Base-by-base conservation (phyloP, 805 yeast species). In the Kazachstania kunashirensis region DNA sequence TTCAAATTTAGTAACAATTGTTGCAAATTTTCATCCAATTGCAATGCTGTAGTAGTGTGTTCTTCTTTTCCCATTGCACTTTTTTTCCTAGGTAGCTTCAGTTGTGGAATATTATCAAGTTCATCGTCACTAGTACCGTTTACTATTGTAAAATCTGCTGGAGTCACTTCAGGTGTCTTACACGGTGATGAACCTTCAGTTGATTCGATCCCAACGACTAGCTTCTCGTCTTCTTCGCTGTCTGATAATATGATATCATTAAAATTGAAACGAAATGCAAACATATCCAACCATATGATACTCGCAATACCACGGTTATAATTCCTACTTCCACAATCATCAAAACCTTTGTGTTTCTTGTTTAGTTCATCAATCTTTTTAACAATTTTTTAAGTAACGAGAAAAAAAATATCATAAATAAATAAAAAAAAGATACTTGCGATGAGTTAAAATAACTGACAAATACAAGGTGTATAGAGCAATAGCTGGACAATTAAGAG, bases 61-160 rank as follows among this genome's bases (percentile, higher is more conserved):
- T 20, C 29, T 17, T 24, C 26, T 5, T 34, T 34, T 12, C 20
- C 15, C 15, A 6, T 24, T 11, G 11, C 27, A 24, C n/a, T 16
- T 16, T 32, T 24, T 13, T 29, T 32, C 26, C 26, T 42, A 21
- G 53, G 52, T 21, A 47, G 33, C 20, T 33, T 39, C 17, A 48
- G 31, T 23, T 43, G 46, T 26, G 51, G 51, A 11, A 45, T 39
- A 6, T 20, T 6, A 10, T 20, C 52, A n/a, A n/a, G n/a, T n/a
- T n/a, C n/a, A 19, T 44, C 49, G 17, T 37, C 44, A 29, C 47
- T 46, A 24, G 32, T 37, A 14, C 36, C 38, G 24, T 41, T 41
- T 17, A 42, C 40, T 24, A 41, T 38, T 24, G 41, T 42, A 15
- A 33, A 39, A 10, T 44, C 48, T 31, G 37, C 36, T 26, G 40